These are phyloP conservation scores for Elsinoe fawcettii DNA, from an alignment of 2,329 filamentous ascomycete genomes.

Conservation along the genomic window DNA sequence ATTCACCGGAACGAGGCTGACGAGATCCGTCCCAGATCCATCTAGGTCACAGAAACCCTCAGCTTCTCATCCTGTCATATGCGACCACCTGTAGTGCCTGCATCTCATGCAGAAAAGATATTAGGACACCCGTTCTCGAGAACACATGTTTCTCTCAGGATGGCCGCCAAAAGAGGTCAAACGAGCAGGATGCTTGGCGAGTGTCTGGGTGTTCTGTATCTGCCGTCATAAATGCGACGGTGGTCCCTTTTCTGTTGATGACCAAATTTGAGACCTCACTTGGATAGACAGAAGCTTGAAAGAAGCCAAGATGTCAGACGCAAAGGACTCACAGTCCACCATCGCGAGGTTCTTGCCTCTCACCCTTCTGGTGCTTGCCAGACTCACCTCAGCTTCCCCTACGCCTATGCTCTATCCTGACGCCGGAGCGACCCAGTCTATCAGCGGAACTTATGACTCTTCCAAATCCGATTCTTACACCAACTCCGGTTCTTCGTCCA, in stretches of 20 bases:
- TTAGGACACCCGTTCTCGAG: not conserved
- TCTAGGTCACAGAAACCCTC: not conserved
- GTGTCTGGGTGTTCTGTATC: not conserved
- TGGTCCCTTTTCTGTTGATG: not conserved
- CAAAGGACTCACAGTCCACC: not conserved
- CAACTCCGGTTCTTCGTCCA: not conserved
- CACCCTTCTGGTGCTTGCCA: not conserved
- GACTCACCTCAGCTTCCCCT: not conserved
- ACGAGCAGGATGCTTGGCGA: not conserved
- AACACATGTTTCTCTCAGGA: slow-evolving; percentile 1
- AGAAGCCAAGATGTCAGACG: slow-evolving; percentile 1
- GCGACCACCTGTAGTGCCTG: not conserved
- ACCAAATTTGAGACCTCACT: not conserved
- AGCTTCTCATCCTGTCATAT: not conserved
- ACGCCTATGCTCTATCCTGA: not conserved
- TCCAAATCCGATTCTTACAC: not conserved
- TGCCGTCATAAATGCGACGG: not conserved
- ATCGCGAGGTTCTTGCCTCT: slow-evolving; percentile 7
- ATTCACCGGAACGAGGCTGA: not conserved
- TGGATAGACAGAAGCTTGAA: not conserved
- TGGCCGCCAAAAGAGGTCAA: not conserved
- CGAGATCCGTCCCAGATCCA: not conserved
- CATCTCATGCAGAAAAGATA: not conserved
- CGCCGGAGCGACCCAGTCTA: not conserved
- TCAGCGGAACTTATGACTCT: not conserved